Conservation (phyloP, 192 early-diverging fungal species). For the Podila clonocystis region DNA sequence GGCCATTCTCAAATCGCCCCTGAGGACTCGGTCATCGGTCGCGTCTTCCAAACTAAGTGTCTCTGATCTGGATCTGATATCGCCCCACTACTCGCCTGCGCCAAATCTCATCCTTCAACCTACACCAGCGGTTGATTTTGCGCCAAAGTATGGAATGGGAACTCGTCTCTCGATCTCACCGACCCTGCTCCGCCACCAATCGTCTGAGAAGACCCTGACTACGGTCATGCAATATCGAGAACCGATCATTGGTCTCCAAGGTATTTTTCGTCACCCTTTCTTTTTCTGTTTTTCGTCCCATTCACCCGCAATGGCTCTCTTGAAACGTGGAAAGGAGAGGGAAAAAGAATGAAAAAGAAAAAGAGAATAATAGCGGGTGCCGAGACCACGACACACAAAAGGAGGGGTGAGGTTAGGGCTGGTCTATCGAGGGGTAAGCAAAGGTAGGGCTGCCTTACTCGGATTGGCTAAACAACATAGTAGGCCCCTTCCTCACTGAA, state of each 20-base stretch:
- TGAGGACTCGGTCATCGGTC: slow-evolving; percentile 8
- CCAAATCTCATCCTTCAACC: slow-evolving; percentile 42
- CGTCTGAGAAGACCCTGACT: not conserved
- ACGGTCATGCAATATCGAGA: not conserved
- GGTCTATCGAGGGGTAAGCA: no score
- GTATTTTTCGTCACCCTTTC: not conserved
- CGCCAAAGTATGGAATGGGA: slow-evolving; percentile 4
- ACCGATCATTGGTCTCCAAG: slow-evolving; percentile 26
- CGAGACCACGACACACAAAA: no score
- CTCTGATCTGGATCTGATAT: slow-evolving; percentile 8
- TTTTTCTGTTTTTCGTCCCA: not conserved
- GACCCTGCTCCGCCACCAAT: not conserved
- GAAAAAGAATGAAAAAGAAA: not conserved
- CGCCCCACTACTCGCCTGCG: slow-evolving; percentile 29
- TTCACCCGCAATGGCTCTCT: no score
- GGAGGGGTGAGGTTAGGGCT: no score
- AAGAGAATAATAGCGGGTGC: no score
- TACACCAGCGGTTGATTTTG: slow-evolving; percentile 19
- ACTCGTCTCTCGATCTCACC: slow-evolving; percentile 10
- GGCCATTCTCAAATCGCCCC: slow-evolving; percentile 10
- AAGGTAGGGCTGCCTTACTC: no score
- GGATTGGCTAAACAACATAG: no score
- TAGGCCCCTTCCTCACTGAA: no score
- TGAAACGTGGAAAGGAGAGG: slow-evolving; percentile 1
- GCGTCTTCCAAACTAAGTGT: not conserved